Evolutionary conservation across 352 stramenopile species (phyloP).

Genomic region (Globisporangium alternatum): DNA sequence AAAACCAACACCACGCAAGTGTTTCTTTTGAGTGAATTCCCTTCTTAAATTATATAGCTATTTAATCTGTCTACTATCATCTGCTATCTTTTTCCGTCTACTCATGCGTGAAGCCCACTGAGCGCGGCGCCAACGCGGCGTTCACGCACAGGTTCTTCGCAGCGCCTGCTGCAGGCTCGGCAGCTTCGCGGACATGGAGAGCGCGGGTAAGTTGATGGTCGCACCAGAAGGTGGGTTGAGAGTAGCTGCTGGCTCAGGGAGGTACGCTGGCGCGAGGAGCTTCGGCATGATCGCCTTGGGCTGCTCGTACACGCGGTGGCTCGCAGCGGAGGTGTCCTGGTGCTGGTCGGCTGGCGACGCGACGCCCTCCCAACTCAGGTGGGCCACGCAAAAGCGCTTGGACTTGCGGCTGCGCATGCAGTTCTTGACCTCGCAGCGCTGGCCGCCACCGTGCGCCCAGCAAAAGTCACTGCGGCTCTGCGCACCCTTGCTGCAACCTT

Average conservation of each 20-base stretch:
- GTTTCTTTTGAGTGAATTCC: too few species aligned
- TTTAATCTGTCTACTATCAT: neutral
- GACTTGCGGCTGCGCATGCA: constrained; percentile 65
- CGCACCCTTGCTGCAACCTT: constrained; percentile 45
- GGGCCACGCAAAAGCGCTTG: constrained; percentile 58
- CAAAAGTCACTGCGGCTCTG: constrained; percentile 62
- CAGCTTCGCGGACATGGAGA: constrained; percentile 23
- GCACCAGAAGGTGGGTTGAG: neutral
- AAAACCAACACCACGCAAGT: too few species aligned
- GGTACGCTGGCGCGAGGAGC: constrained; percentile 8
- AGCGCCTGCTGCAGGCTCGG: constrained; percentile 47
- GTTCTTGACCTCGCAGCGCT: constrained; percentile 54
- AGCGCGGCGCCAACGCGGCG: neutral
- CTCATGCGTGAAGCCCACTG: neutral
- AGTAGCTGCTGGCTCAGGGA: neutral
- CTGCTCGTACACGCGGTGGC: constrained; percentile 18
- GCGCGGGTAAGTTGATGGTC: constrained; percentile 11
- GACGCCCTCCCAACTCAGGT: constrained; percentile 41
- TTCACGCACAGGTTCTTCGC: constrained; percentile 24
- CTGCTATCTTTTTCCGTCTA: neutral
- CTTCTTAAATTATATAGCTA: neutral
- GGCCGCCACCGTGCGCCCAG: constrained; percentile 59
- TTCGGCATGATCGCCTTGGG: constrained; percentile 28
- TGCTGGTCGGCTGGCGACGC: neutral
- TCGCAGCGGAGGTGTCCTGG: neutral